Evolutionary conservation across 192 early-diverging fungal genomes (phyloP), one percentile per base, ranked within the genome.

Genomic region (Umbelopsis isabellina): DNA sequence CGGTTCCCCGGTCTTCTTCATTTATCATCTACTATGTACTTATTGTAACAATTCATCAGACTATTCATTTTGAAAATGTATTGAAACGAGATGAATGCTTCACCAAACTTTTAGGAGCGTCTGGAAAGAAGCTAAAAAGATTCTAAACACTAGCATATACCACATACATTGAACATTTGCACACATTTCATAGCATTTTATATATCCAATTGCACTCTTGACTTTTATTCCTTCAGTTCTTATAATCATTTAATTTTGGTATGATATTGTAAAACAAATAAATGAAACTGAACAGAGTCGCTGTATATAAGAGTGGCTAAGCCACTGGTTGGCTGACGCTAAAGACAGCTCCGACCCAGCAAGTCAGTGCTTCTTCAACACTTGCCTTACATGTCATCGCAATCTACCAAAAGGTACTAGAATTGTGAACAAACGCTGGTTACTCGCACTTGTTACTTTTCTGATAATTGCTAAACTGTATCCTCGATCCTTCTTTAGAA

Each of bases 71-170:
- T 53, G 75, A 76, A 35, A 66, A 72, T 37, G 70, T 76, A 7
- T 44, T 72, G 52, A 55, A 58, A 20, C 65, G 75, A 49, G 70
- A 76, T 18, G 70, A 76, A 13, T 76, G 75, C 22, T 76, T 76
- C 37, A 76, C 72, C 46, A 44, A 53, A 27, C 45, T 76, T 11
- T 66, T 72, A 6, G 35, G 70, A 53, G 49, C 48, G 23, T 72
- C 70, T 4, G 69, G 69, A 15, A 67, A 75, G 44, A 23, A 46
- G 30, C 27, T 35, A 18, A 61, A 61, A 35, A 12, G 55, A 2
- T 61, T 35, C 16, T 61, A 61, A 61, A 18, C 25, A 61, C 16
- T 15, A 18, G 27, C 30, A 25, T 25, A 35, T 13, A 49, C 48
- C 48, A 49, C 16, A 35, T 2, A 49, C 16, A 35, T 2, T 30